Base-by-base conservation (phyloP, 108 stramenopile genomes). In the Chaetoceros tenuissimus region DNA sequence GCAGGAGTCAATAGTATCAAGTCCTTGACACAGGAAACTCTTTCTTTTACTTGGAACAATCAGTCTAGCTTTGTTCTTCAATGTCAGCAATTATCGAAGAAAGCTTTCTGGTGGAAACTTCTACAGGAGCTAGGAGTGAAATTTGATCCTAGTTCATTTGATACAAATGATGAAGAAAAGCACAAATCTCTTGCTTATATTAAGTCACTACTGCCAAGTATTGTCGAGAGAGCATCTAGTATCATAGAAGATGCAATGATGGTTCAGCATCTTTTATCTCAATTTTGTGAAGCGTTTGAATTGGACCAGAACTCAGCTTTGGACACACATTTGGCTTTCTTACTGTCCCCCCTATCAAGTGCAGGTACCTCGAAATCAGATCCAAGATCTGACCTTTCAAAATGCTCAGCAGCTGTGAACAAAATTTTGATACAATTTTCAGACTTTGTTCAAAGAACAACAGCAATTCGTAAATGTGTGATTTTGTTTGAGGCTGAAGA, bases 51-150 rank as follows among this genome's bases (percentile, higher is more conserved):
- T 20, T 92, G 91, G 91, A 73, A 54, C 21, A 79, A 79, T 21
- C 91, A 89, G 40, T 29, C 7, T 2, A 71, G 59, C 21, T 92
- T 92, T 61, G 66, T 82, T 5, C 59, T 61, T n/a, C 91, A 88
- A 59, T 92, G 91, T 52, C 46, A 74, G 28, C 59, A 55, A 2
- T 64, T 88, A 24, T 62, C 73, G 16, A 48, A n/a, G 24, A 78
- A 77, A 57, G 78, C 91, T 10, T 46, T 31, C 24, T 87, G 87
- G 87, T 92, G 87, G 85, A 63, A 51, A 3, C 48, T 80, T 28
- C 53, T 92, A 27, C 72, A 83, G 31, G n/a, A 43, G 23, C 51
- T 62, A 45, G 47, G 49, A 5, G 73, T 88, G 2, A 57, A 73
- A 22, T 92, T 92, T 48, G 85, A 88, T 48, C 80, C 82, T 13